These are phyloP conservation scores for Yamadazyma spencermartinsiae DNA, from an alignment of 1,139 yeast species.

Conservation along the genomic window DNA sequence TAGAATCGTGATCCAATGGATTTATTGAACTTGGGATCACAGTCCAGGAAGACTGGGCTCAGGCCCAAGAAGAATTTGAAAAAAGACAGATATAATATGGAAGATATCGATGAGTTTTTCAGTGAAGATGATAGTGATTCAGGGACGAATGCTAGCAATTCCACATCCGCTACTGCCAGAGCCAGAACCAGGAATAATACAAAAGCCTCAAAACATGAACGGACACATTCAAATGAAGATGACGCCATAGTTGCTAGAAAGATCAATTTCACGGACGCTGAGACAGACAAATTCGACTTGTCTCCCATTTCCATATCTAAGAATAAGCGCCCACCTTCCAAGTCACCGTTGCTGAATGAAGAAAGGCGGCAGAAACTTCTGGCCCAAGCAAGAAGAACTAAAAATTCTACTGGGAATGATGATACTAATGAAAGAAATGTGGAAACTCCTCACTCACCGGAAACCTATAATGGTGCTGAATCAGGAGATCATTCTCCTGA, in stretches of 20 bases:
- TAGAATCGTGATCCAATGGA: conserved; percentile 32
- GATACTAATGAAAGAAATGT: not conserved
- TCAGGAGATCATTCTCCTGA: conserved; percentile 1
- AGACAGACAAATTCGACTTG: conserved; percentile 34
- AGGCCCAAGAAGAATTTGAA: conserved; percentile 50
- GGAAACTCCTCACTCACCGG: not conserved
- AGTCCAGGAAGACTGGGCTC: conserved; percentile 63
- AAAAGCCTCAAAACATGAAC: not conserved
- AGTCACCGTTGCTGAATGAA: conserved; percentile 13
- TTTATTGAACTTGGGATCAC: conserved; percentile 52
- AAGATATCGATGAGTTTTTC: conserved; percentile 77
- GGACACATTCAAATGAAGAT: conserved; percentile 33
- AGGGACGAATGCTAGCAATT: not conserved
- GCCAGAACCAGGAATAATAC: not conserved
- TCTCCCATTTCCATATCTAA: conserved; percentile 30
- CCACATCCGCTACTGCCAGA: not conserved
- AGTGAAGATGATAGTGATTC: conserved; percentile 35
- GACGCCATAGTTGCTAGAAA: conserved; percentile 27
- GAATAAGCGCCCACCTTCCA: conserved; percentile 17
- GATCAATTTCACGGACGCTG: conserved; percentile 41
- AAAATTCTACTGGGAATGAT: not conserved
- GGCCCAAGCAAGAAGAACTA: not conserved
- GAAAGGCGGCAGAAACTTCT: conserved; percentile 2
- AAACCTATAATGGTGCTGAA: not conserved
- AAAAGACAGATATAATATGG: conserved; percentile 73